These are phyloP conservation scores for Calonectria pteridis DNA, from an alignment of 2,329 filamentous ascomycete species.

Conservation along the genomic window DNA sequence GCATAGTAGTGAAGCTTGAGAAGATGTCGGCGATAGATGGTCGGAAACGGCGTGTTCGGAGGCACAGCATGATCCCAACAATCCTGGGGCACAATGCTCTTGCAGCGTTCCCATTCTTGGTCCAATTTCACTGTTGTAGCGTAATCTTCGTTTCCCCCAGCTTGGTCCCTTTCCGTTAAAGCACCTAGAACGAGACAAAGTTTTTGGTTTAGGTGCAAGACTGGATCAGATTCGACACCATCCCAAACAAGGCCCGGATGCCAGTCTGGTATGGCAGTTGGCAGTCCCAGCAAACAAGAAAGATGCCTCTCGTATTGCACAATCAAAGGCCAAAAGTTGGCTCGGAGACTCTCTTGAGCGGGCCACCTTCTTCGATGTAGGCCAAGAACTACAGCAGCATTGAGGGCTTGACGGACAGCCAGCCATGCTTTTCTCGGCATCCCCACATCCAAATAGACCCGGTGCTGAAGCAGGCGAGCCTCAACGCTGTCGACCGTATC, in stretches of 20 bases:
- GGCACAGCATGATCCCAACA: background rate
- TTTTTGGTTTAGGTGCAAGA: background rate
- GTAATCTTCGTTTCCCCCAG: background rate
- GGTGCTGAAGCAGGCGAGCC: slow-evolving; percentile 62
- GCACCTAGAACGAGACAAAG: background rate
- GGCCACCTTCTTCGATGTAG: slow-evolving; percentile 48
- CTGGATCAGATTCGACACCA: background rate
- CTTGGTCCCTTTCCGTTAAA: background rate
- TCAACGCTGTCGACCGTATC: slow-evolving; percentile 63
- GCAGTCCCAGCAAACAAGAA: slow-evolving; percentile 29
- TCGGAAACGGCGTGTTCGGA: slow-evolving; percentile 5
- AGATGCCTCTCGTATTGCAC: slow-evolving; percentile 58
- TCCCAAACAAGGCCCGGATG: background rate
- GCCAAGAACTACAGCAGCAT: slow-evolving; percentile 64
- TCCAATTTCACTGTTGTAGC: background rate
- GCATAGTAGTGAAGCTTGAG: slow-evolving; percentile 56
- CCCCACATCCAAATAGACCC: slow-evolving; percentile 67
- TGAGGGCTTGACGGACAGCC: slow-evolving; percentile 61
- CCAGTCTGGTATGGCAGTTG: background rate
- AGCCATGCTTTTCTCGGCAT: slow-evolving; percentile 68
- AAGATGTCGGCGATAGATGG: slow-evolving; percentile 42
- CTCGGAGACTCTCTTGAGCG: slow-evolving; percentile 28
- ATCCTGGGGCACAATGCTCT: background rate
- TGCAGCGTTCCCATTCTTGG: background rate
- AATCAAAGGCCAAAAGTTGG: slow-evolving; percentile 53